A percentile compares a stretch with the other conserved stretches of the same genome.
phyloP scores from a whole-genome alignment of 2,329 filamentous ascomycete genomes.

The Colletotrichum simmondsii region DNA sequence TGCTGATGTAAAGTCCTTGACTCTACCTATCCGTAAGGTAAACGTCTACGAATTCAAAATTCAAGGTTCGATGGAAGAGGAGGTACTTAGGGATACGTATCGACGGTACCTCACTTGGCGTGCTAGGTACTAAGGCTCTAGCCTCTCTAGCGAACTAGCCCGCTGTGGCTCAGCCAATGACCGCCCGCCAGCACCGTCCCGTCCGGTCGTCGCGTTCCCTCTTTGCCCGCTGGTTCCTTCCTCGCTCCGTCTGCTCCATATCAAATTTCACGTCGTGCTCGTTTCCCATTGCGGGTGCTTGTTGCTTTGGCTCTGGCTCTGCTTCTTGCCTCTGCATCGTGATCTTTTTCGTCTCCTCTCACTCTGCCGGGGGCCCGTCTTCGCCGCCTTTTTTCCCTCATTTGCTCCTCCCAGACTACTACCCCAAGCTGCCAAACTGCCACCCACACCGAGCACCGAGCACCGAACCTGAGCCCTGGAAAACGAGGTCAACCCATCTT shows the following conservation, averaged over 20 bases:
- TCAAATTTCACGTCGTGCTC: constrained; percentile 29
- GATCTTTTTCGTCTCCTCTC: not conserved
- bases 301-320: not conserved
- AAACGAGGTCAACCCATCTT: not conserved
- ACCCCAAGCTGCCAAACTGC: not conserved
- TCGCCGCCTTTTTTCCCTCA: not conserved
- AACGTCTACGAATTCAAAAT: no score
- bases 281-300: constrained; percentile 12
- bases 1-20: not conserved
- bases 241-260: constrained; percentile 24
- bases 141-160: not conserved
- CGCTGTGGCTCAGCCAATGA: constrained; percentile 20
- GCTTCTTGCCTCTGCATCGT: constrained; percentile 7
- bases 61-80: no score
- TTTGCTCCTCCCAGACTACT: not conserved
- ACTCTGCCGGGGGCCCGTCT: not conserved
- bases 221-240: constrained; percentile 5
- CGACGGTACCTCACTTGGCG: no score
- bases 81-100: no score
- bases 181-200: constrained; percentile 20
- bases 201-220: constrained; percentile 10
- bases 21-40: not conserved
- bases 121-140: no score
- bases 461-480: no score
- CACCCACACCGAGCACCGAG: constrained; percentile 1